Base-by-base conservation (phyloP, 768 basidiomycete genomes). In the Goffeauzyma gilvescens region DNA sequence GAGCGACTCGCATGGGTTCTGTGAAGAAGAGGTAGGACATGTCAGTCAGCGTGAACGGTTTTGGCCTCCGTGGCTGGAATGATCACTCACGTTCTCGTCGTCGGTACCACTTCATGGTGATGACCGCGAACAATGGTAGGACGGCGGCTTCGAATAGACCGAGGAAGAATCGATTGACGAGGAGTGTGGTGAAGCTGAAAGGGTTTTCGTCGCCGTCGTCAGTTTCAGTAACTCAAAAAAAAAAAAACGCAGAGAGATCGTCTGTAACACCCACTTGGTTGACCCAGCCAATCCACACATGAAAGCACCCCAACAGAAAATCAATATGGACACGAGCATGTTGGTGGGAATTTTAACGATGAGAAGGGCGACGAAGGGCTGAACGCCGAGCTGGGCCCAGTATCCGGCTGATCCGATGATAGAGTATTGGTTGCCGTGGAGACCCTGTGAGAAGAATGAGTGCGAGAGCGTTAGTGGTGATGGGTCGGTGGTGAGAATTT, bases 1-100 rank as follows among this genome's bases (percentile, higher is more conserved):
- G 55, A 2, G 67, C 55, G n/a, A 68, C 46, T 0, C 69, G 64
- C 52, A 67, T 53, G 0, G 69, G 67, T 50, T 70, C 36, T 45
- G n/a, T 24, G 21, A 10, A 36, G 34, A 20, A 21, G 38, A 39
- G 22, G 24, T 21, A 9, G 38, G 17, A 21, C 7, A 18, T 22
- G 7, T 8, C 13, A 18, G 20, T 9, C 20, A 9, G 20, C 14
- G 12, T 10, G 38, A 10, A 14, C n/a, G n/a, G n/a, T n/a, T n/a
- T n/a, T n/a, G n/a, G 44, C 18, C 6, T 26, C 13, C 7, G 4
- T 4, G 3, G 13, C 2, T 2, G 2, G 26, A 17, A 9, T 2
- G 30, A 10, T 12, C 3, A 38, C 38, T 21, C 22, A 40, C 44
- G 38, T 33, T 45, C 44, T 6, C 17, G 23, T n/a, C 38, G n/a